A percentile compares a stretch with the other conserved stretches of the same genome.
Evolutionary conservation across 75 land plant species (phyloP).

Genomic region (Selaginella tamariscina): DNA sequence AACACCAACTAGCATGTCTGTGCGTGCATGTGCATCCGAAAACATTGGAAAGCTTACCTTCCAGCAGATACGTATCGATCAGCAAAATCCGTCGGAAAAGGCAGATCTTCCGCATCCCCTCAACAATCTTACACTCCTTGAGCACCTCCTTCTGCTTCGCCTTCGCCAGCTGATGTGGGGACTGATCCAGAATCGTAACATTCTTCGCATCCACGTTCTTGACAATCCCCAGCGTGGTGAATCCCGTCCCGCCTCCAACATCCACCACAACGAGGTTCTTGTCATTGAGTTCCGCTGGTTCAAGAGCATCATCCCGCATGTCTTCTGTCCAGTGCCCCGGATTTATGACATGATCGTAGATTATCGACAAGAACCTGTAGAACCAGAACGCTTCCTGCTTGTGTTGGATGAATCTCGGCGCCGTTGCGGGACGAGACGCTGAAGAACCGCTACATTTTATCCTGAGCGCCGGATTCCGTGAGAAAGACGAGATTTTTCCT

Average conservation of each 20-base stretch:
- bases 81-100: constrained; percentile 77
- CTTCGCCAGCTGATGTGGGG: constrained; percentile 95
- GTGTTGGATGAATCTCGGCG: constrained; percentile 95
- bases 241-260: constrained; percentile 98
- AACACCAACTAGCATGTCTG: no score
- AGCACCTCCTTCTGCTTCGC: constrained; percentile 76
- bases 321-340: constrained; percentile 99
- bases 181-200: constrained; percentile 93
- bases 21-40: neutral
- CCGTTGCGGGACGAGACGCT: constrained; percentile 51
- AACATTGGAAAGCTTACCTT: constrained; percentile 38
- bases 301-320: constrained; percentile 96
- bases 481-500: no score
- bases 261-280: constrained; percentile 68
- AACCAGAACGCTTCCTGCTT: constrained; percentile 99
- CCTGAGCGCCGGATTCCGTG: neutral
- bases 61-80: constrained; percentile 98
- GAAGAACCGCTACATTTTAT: no score
- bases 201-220: constrained; percentile 90
- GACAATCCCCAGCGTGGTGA: constrained; percentile 80
- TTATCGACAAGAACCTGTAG: constrained; percentile 79
- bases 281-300: constrained; percentile 71
- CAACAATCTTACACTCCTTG: constrained; percentile 82
- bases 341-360: constrained; percentile 89
- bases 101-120: constrained; percentile 94